Base-by-base conservation (phyloP, 1,139 yeast species). In the Geotrichum reessii region DNA sequence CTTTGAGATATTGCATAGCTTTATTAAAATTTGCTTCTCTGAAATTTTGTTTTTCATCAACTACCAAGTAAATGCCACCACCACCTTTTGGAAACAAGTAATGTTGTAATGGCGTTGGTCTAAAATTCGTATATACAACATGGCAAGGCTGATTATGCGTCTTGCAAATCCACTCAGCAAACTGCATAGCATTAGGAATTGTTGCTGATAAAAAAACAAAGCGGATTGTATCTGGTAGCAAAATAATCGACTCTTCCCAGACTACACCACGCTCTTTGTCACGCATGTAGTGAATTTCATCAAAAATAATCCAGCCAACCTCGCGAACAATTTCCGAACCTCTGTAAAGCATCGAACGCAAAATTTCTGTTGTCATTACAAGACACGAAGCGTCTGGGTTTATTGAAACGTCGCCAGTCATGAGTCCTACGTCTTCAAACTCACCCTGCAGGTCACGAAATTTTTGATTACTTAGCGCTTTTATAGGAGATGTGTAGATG, bases 61-160 rank as follows among this genome's bases (percentile, higher is more conserved):
- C 98, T 21, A 95, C 99, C 65, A 95, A 79, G 73, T 93, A 96
- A 61, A 95, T 95, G 59, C 99, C 99, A 71, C 89, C 96, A 58
- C 99, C 98, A 57, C 92, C 95, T 28, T 96, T 95, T 22, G 99
- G 99, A 77, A 93, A 95, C 61, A 93, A 78, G 69, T 93, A 95
- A 76, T 93, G 99, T 73, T 95, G 99, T 64, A 95, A 79, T 1
- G 99, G 99, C 11, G 99, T 95, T 27, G 99, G 99, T 73, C 99
- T 85, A 80, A 92, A 95, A 75, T 95, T 97, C 0, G 99, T 95
- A 73, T 93, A 95, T 25, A 95, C 99, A 72, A 95, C 96, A 73
- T 95, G 99, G 71, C 99, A 95, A 1, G 99, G 99, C 73, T 95
- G 99, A 52, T 83, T 80, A 71, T 93, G 99, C 59, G 87, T 92